Conservation (phyloP, 2,329 filamentous ascomycete genomes). For the Alternaria infectoria region DNA sequence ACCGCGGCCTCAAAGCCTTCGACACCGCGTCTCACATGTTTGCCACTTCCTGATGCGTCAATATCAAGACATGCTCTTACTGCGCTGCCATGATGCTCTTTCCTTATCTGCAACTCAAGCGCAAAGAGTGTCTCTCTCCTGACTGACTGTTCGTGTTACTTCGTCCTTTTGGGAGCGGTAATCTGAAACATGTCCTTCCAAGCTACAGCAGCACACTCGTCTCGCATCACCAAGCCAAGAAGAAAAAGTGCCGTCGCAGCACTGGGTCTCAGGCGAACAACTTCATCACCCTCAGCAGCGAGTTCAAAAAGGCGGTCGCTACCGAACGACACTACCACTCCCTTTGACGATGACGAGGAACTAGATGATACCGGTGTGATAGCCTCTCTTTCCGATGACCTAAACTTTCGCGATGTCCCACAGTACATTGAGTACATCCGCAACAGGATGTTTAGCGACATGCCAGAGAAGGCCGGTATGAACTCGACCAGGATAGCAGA, state of each 20-base stretch:
- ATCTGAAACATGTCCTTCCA: conserved; percentile 34
- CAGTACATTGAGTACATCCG: conserved; percentile 70
- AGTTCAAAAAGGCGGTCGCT: conserved; percentile 39
- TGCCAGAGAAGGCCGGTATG: conserved; percentile 68
- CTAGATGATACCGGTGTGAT: conserved; percentile 68
- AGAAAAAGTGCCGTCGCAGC: conserved; percentile 31
- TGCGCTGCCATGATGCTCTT: conserved; percentile 21
- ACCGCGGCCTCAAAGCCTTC: neutral
- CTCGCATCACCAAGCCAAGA: conserved; percentile 36
- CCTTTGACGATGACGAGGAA: conserved; percentile 43
- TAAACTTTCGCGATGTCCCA: conserved; percentile 65
- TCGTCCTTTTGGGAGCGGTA: neutral
- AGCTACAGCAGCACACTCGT: conserved; percentile 38
- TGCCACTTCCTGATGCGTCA: conserved; percentile 33
- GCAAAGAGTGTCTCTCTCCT: neutral
- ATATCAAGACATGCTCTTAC: conserved; percentile 21
- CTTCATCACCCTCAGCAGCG: conserved; percentile 47
- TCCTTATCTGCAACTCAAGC: neutral
- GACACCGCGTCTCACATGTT: conserved; percentile 16
- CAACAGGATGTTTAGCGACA: conserved; percentile 66
- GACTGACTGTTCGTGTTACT: conserved; percentile 10
- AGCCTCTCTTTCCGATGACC: conserved; percentile 61
- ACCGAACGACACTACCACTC: conserved; percentile 35
- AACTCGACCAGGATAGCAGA: conserved; percentile 68
- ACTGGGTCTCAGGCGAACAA: conserved; percentile 38